phyloP scores from a whole-genome alignment of 2,329 filamentous ascomycete species.

The Fusarium cyanostomum region DNA sequence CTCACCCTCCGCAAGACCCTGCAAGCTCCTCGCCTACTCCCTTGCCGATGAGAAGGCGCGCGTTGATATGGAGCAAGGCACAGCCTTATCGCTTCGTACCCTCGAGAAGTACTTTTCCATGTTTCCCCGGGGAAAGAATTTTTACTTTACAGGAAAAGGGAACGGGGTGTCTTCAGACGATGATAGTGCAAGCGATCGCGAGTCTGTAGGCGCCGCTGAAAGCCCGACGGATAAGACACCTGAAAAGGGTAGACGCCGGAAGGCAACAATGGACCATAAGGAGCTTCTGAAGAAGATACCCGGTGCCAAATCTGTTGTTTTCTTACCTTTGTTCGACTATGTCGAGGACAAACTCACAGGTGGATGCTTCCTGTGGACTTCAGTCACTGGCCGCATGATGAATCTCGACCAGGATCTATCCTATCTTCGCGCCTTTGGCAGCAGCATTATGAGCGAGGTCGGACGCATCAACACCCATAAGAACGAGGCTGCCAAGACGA shows the following conservation, averaged over 20 bases:
- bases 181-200: slow-evolving; percentile 44
- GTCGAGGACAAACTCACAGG: slow-evolving; percentile 48
- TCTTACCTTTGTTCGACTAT: slow-evolving; percentile 50
- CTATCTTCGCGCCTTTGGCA: slow-evolving; percentile 47
- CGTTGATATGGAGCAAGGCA: slow-evolving; percentile 41
- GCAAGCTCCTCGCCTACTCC: slow-evolving; percentile 44
- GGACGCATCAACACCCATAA: slow-evolving; percentile 62
- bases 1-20: slow-evolving; percentile 39
- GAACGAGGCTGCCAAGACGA: slow-evolving; percentile 63
- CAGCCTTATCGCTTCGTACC: slow-evolving; percentile 41
- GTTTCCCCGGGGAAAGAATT: slow-evolving; percentile 44
- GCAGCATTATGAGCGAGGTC: slow-evolving; percentile 60
- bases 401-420: slow-evolving; percentile 50
- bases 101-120: slow-evolving; percentile 45
- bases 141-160: slow-evolving; percentile 46
- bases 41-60: slow-evolving; percentile 39
- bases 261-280: slow-evolving; percentile 42
- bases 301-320: slow-evolving; percentile 48
- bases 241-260: slow-evolving; percentile 16
- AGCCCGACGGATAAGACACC: not conserved
- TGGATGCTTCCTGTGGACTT: slow-evolving; percentile 50
- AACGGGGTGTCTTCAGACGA: slow-evolving; percentile 45
- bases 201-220: not conserved
- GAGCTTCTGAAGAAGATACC: slow-evolving; percentile 49
- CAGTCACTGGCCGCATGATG: slow-evolving; percentile 47